phyloP scores from a whole-genome alignment of 306 rosid genomes.

The Comarum palustre region DNA sequence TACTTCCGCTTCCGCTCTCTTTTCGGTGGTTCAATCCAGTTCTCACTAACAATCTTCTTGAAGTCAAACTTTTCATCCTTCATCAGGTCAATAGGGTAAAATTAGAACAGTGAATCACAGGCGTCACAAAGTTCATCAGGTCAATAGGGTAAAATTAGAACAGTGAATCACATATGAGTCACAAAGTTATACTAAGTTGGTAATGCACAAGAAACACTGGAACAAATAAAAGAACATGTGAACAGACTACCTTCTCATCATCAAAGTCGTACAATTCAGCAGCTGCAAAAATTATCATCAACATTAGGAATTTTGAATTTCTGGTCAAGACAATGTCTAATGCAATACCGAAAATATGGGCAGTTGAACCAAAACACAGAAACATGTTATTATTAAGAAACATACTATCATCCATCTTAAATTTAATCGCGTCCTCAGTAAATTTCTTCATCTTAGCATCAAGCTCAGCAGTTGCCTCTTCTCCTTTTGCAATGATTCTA shows the following conservation, averaged over 20 bases:
- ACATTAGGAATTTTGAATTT: conserved; percentile 24
- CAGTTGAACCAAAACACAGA: background rate
- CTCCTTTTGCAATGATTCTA: conserved; percentile 96
- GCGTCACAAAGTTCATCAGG: no score
- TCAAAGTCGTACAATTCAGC: conserved; percentile 96
- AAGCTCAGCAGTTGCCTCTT: conserved; percentile 94
- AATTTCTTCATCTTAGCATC: conserved; percentile 98
- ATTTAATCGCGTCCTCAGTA: conserved; percentile 98
- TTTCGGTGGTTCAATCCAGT: conserved; percentile 96
- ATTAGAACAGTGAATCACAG: no score
- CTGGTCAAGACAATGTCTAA: conserved; percentile 12
- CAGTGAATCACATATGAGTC: background rate
- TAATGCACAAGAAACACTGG: background rate
- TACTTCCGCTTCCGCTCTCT: conserved; percentile 99
- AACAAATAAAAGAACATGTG: background rate
- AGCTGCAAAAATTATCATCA: conserved; percentile 47
- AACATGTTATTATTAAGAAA: conserved; percentile 1
- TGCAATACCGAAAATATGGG: conserved; percentile 1
- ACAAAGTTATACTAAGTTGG: conserved; percentile 11
- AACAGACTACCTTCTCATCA: conserved; percentile 69
- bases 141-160: background rate
- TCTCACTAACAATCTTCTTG: conserved; percentile 91
- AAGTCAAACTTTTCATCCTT: conserved; percentile 93
- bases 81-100: conserved; percentile 15
- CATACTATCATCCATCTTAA: conserved; percentile 99